Base-by-base conservation (phyloP, 345 rosid genomes). In the Arabidopsis suecica region DNA sequence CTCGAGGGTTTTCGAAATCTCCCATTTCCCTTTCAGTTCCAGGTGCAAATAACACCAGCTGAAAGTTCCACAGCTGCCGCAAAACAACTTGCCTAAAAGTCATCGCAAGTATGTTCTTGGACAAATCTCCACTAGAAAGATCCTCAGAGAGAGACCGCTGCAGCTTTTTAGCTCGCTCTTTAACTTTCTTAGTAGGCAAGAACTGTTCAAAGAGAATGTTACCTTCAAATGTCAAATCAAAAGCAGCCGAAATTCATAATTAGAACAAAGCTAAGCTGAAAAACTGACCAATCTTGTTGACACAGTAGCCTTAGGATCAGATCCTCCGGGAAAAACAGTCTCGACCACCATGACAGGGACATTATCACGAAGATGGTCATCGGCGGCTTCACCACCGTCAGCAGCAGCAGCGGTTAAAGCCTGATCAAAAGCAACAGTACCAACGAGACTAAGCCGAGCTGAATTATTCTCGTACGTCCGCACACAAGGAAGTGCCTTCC, bases 401-500 rank as follows among this genome's bases (percentile, higher is more conserved):
- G 97, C 90, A 0, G 98, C 96, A 18, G 96, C 97, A 0, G 97
- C 98, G 0, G 93, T 86, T 54, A 94, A 69, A 74, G 97, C 97
- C 73, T 91, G 98, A 36, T 84, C 88, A 80, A 84, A 87, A 53
- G 76, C 74, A 72, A 90, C 96, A 47, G 88, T 79, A 28, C 95
- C 97, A 38, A 94, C 87, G n/a, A 94, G 83, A 72, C 85, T 85
- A 22, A 94, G 85, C 16, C 88, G 89, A 76, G 89, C 82, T 56
- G 83, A 70, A 79, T 86, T 86, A 72, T 88, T 90, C 81, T 91
- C 96, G 81, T 82, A 94, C 36, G 95, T 85, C 65, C 98, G 79
- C 40, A 88, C 90, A 40, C 95, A 91, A 0, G 98, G 98, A 42
- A 88, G 87, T 6, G 82, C 49, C 22, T 79, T 82, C 1, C 82